phyloP scores from a whole-genome alignment of 2,329 filamentous ascomycete species.

The Fusarium sp. region DNA sequence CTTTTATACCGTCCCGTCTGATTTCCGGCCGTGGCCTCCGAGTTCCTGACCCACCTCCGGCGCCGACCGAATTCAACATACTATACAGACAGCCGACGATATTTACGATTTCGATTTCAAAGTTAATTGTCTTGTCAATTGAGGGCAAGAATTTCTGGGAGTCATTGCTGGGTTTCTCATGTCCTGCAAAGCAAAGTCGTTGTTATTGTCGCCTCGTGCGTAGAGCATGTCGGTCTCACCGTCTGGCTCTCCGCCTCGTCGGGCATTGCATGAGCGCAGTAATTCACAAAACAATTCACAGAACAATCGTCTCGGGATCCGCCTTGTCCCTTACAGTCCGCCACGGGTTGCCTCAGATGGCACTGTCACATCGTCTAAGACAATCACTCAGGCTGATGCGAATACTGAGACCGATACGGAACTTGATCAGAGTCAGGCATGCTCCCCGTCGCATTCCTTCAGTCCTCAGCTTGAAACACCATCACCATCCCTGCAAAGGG shows the following conservation, averaged over 20 bases:
- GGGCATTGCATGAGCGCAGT: constrained; percentile 47
- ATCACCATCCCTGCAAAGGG: constrained; percentile 40
- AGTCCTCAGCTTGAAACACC: constrained; percentile 43
- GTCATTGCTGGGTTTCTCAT: constrained; percentile 29
- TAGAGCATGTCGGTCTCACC: constrained; percentile 52
- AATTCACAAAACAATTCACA: constrained; percentile 48
- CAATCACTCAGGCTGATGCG: constrained; percentile 43
- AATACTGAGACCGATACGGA: constrained; percentile 42
- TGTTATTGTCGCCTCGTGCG: constrained; percentile 44
- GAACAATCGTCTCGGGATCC: constrained; percentile 51
- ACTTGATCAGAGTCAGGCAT: constrained; percentile 25
- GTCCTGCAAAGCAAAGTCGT: constrained; percentile 36
- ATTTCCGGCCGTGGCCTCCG: constrained; percentile 24
- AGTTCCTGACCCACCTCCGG: constrained; percentile 38
- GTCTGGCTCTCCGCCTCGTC: constrained; percentile 47
- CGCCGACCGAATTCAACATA: constrained; percentile 21
- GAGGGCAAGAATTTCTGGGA: constrained; percentile 13
- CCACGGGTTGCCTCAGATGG: constrained; percentile 52
- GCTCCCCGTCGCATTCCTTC: constrained; percentile 34
- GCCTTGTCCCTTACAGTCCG: constrained; percentile 56
- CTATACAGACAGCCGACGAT: constrained; percentile 10
- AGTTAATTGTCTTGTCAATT: constrained; percentile 28
- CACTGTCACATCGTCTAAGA: constrained; percentile 41
- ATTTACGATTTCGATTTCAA: constrained; percentile 5
- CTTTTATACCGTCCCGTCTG: constrained; percentile 21